phyloP scores from a whole-genome alignment of 805 yeast species.

The Blastobotrys terrestris region DNA sequence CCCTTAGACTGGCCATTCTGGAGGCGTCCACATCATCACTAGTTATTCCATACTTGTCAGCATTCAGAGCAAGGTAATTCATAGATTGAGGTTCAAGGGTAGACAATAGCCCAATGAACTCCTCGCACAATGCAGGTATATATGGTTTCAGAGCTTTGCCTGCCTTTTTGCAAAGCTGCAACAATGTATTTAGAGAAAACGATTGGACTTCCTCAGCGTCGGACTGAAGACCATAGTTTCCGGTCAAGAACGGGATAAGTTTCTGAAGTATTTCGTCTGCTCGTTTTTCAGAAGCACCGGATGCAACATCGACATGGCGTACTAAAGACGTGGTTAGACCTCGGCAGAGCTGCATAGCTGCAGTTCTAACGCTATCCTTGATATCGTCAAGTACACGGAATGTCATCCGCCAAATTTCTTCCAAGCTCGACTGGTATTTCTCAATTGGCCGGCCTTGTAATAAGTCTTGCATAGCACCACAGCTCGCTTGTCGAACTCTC shows the following conservation, averaged over 20 bases:
- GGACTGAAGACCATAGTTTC: constrained; percentile 70
- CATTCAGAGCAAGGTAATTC: constrained; percentile 80
- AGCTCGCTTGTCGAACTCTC: constrained; percentile 87
- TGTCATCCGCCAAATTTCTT: constrained; percentile 79
- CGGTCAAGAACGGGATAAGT: constrained; percentile 73
- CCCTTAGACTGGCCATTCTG: constrained; percentile 63
- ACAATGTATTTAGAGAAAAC: constrained; percentile 72
- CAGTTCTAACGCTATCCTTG: constrained; percentile 84
- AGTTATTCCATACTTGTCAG: constrained; percentile 76
- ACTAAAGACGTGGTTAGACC: constrained; percentile 58
- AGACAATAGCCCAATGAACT: constrained; percentile 67
- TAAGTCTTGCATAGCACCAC: constrained; percentile 63
- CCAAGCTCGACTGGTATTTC: constrained; percentile 32
- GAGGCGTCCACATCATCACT: constrained; percentile 69
- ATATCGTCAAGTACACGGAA: constrained; percentile 90
- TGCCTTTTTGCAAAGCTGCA: constrained; percentile 60
- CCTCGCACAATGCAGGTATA: constrained; percentile 61
- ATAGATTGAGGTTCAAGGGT: constrained; percentile 87
- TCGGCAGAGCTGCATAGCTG: constrained; percentile 65
- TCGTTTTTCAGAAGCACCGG: constrained; percentile 35
- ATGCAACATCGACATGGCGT: constrained; percentile 43
- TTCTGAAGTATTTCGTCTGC: constrained; percentile 45
- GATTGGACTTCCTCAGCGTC: constrained; percentile 79
- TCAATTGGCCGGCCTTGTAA: constrained; percentile 55
- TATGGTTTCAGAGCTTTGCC: constrained; percentile 54